These are phyloP conservation scores for Stereocaulon alpinum DNA, from an alignment of 495 filamentous ascomycete species.

Conservation along the genomic window DNA sequence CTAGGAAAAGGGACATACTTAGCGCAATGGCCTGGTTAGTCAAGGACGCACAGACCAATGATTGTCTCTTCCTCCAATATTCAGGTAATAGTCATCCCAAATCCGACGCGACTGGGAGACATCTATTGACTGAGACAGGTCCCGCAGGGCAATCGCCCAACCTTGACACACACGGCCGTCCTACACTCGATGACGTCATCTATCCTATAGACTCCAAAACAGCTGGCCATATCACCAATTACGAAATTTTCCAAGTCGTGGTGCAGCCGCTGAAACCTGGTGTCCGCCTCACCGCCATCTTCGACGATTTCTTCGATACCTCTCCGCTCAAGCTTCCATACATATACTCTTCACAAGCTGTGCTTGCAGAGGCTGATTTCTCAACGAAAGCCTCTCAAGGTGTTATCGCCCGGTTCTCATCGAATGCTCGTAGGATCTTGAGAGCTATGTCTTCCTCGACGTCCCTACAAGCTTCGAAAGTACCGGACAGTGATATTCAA, in stretches of 20 bases:
- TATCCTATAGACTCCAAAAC: not conserved
- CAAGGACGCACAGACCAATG: not conserved
- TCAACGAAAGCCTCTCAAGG: not conserved
- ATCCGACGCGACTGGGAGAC: not conserved
- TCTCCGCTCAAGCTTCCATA: not conserved
- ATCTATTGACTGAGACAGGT: not conserved
- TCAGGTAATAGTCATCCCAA: not conserved
- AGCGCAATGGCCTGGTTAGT: not conserved
- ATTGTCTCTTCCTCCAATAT: not conserved
- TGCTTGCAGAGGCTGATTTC: not conserved
- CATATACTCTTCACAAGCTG: not conserved
- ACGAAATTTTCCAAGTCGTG: not conserved
- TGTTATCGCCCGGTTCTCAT: not conserved
- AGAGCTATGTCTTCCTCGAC: not conserved
- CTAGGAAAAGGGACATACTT: not conserved
- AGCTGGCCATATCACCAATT: not conserved
- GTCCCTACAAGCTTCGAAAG: not conserved
- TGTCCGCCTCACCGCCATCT: not conserved
- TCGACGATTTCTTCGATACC: not conserved
- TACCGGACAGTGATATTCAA: not conserved
- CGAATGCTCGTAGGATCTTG: not conserved
- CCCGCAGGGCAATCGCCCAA: too few relatives aligned
- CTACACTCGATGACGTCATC: not conserved
- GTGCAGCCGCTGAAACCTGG: not conserved
- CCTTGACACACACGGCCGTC: too few relatives aligned